Conservation (phyloP, 2,329 filamentous ascomycete species). For the Verticillium alfalfae region DNA sequence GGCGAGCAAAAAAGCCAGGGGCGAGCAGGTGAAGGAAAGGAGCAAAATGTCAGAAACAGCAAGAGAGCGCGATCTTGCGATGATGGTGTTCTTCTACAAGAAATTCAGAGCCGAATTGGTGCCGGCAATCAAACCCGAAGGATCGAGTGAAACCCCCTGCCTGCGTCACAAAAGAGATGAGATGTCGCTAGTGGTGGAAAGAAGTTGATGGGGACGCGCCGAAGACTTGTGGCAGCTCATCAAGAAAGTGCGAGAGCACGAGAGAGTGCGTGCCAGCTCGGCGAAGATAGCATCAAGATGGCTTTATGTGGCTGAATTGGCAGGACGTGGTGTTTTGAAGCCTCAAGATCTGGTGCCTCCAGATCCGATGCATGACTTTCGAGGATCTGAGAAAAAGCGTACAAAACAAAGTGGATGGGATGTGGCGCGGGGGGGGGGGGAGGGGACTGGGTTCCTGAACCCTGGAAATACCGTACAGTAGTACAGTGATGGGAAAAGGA, state of each 20-base stretch:
- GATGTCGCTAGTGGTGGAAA: background rate
- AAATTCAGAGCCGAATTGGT: background rate
- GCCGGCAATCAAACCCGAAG: background rate
- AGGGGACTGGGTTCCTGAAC: too few relatives aligned
- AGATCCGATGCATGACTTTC: background rate
- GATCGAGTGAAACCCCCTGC: background rate
- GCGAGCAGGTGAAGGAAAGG: background rate
- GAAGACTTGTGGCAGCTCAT: background rate
- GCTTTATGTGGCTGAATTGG: too few relatives aligned
- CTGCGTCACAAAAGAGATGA: background rate
- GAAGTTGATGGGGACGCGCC: background rate
- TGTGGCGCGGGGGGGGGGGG: background rate
- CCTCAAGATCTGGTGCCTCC: too few relatives aligned
- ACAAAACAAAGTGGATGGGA: background rate
- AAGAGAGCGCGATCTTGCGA: background rate
- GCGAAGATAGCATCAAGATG: too few relatives aligned
- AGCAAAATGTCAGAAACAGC: background rate
- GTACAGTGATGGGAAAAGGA: too few relatives aligned
- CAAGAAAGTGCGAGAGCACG: background rate
- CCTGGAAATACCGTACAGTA: too few relatives aligned
- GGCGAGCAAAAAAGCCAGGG: background rate
- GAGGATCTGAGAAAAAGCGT: too few relatives aligned
- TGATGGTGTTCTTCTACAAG: background rate
- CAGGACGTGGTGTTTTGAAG: too few relatives aligned
- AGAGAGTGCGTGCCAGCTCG: too few relatives aligned